These are phyloP conservation scores for Dothideomycetes sp. DNA, from an alignment of 2,329 filamentous ascomycete genomes.

Conservation along the genomic window DNA sequence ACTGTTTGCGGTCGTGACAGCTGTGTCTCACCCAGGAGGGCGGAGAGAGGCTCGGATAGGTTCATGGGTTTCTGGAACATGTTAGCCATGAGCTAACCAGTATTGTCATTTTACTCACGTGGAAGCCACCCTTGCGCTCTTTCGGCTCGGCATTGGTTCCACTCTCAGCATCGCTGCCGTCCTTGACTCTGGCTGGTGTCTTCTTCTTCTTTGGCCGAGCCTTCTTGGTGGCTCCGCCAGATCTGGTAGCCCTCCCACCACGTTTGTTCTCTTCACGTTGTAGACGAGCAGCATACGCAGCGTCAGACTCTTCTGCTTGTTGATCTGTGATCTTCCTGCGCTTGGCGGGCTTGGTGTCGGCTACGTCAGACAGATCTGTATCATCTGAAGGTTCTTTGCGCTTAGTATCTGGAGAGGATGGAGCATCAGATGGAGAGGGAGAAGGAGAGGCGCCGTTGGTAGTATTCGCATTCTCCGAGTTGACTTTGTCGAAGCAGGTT, in stretches of 20 bases:
- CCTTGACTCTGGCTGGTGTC: slow-evolving; percentile 62
- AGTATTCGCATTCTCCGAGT: slow-evolving; percentile 14
- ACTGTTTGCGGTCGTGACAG: slow-evolving; percentile 91
- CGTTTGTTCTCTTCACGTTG: slow-evolving; percentile 78
- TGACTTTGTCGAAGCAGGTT: slow-evolving; percentile 41
- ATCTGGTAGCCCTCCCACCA: slow-evolving; percentile 60
- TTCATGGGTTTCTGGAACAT: slow-evolving; percentile 63
- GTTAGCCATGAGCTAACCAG: too few relatives aligned
- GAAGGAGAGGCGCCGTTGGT: slow-evolving; percentile 22
- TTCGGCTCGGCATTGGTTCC: slow-evolving; percentile 47
- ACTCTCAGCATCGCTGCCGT: slow-evolving; percentile 67
- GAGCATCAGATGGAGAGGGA: slow-evolving; percentile 11
- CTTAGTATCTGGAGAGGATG: slow-evolving; percentile 28
- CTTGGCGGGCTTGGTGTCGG: slow-evolving; percentile 37
- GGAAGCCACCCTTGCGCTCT: slow-evolving; percentile 80
- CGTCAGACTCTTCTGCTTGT: slow-evolving; percentile 66
- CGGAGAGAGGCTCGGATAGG: slow-evolving; percentile 60
- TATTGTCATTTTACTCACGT: slow-evolving; percentile 45
- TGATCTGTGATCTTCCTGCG: slow-evolving; percentile 59
- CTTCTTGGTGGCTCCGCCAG: slow-evolving; percentile 54
- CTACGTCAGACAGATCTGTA: slow-evolving; percentile 34
- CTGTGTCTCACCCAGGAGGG: slow-evolving; percentile 63
- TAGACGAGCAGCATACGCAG: slow-evolving; percentile 73
- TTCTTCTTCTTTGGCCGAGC: slow-evolving; percentile 62
- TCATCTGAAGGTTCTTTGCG: slow-evolving; percentile 30